These are phyloP conservation scores for Rhizophagus clarus DNA, from an alignment of 192 early-diverging fungal species.

Conservation along the genomic window DNA sequence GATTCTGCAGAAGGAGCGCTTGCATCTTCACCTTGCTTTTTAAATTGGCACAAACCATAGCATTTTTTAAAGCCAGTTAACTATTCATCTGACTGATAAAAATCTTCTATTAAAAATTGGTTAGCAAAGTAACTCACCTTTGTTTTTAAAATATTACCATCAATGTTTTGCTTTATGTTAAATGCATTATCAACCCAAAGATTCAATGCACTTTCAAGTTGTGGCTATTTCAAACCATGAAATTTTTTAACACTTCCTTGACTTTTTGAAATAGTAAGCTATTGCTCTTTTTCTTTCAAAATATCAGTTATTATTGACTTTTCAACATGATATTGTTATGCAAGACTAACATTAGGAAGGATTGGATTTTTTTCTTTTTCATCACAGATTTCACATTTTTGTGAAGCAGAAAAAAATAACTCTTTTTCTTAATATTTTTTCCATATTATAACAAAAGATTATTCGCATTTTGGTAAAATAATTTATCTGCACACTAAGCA, in stretches of 20 bases:
- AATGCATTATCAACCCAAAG: slow-evolving; percentile 22
- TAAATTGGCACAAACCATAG: neutral
- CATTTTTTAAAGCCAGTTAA: slow-evolving; percentile 14
- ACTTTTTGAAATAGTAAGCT: neutral
- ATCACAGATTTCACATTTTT: too few species aligned
- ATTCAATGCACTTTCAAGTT: slow-evolving; percentile 8
- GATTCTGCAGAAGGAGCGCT: slow-evolving; percentile 2
- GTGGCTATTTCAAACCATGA: neutral
- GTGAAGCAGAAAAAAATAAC: too few species aligned
- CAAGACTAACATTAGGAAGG: neutral
- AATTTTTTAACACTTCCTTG: neutral
- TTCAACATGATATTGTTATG: neutral
- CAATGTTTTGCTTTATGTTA: neutral
- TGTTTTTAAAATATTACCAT: neutral
- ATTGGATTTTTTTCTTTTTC: too few species aligned
- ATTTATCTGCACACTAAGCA: too few species aligned
- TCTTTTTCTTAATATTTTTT: too few species aligned
- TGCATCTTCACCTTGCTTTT: slow-evolving; percentile 16
- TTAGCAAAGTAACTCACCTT: slow-evolving; percentile 15
- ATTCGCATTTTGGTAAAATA: too few species aligned
- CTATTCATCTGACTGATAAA: neutral
- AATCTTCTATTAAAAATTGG: slow-evolving; percentile 8
- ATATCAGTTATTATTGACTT: slow-evolving; percentile 4
- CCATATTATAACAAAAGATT: too few species aligned
- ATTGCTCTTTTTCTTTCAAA: neutral